These are phyloP conservation scores for Crucibulum laeve DNA, from an alignment of 768 basidiomycete genomes.

Conservation along the genomic window DNA sequence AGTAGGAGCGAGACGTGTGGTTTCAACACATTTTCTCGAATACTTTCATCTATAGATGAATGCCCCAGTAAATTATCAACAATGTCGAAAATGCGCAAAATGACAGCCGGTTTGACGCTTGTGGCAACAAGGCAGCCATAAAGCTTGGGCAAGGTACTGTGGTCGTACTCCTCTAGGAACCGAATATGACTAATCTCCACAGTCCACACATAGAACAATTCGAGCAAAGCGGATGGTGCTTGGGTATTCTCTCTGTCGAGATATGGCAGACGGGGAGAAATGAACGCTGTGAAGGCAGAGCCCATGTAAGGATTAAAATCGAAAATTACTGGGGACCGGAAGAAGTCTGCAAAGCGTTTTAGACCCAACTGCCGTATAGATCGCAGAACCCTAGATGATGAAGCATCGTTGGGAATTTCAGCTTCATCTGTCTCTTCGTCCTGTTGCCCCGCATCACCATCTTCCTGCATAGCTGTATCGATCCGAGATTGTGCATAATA, in stretches of 20 bases:
- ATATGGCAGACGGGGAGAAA: slow-evolving; percentile 74
- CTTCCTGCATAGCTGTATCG: slow-evolving; percentile 27
- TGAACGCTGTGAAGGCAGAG: slow-evolving; percentile 62
- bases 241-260: slow-evolving; percentile 88
- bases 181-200: slow-evolving; percentile 46
- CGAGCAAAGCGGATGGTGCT: slow-evolving; percentile 82
- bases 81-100: slow-evolving; percentile 81
- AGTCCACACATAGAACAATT: slow-evolving; percentile 81
- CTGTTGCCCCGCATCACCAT: slow-evolving; percentile 19
- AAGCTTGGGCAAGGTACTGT: slow-evolving; percentile 65
- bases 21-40: slow-evolving; percentile 53
- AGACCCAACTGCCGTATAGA: slow-evolving; percentile 78
- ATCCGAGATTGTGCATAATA: slow-evolving; percentile 61
- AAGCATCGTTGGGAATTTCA: slow-evolving; percentile 26
- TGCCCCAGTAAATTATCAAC: slow-evolving; percentile 64
- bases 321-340: slow-evolving; percentile 67
- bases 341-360: slow-evolving; percentile 86
- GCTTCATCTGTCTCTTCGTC: slow-evolving; percentile 28
- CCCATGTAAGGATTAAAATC: slow-evolving; percentile 72
- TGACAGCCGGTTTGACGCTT: slow-evolving; percentile 83
- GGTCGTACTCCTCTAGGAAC: slow-evolving; percentile 69
- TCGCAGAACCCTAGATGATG: slow-evolving; percentile 43
- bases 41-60: slow-evolving; percentile 43
- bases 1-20: slow-evolving; percentile 74
- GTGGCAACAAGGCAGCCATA: slow-evolving; percentile 78